Evolutionary conservation across 2,329 filamentous ascomycete genomes (phyloP).

Genomic region (Zarea fungicola): DNA sequence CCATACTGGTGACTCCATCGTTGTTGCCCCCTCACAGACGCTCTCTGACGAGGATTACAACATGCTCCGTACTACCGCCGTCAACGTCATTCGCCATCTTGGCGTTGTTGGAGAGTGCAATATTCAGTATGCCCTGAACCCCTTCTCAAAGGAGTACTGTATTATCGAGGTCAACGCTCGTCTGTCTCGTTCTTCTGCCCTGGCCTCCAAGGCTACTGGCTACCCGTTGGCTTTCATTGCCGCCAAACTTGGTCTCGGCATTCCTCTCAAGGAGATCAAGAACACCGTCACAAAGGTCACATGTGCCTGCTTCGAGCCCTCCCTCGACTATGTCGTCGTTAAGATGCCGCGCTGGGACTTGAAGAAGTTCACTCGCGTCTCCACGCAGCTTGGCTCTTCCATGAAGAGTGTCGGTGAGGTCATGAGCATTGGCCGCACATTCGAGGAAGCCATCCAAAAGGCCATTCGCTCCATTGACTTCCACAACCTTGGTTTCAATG

Average conservation of each 20-base stretch:
- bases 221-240: conserved; percentile 96
- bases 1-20: conserved; percentile 96
- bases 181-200: conserved; percentile 87
- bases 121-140: conserved; percentile 96
- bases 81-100: conserved; percentile 94
- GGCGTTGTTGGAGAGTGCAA: conserved; percentile 98
- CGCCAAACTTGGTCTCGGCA: conserved; percentile 90
- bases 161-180: conserved; percentile 99
- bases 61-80: conserved; percentile 94
- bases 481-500: conserved; percentile 91
- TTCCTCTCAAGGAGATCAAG: conserved; percentile 91
- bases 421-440: conserved; percentile 94
- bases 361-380: conserved; percentile 97
- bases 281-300: conserved; percentile 96
- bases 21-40: conserved; percentile 95
- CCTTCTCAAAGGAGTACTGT: conserved; percentile 92
- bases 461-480: conserved; percentile 94
- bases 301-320: conserved; percentile 96
- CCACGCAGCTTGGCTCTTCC: conserved; percentile 89
- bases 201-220: conserved; percentile 95
- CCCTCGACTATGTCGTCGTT: conserved; percentile 94
- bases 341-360: conserved; percentile 99
- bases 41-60: conserved; percentile 98
- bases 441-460: conserved; percentile 98
- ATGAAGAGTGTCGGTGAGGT: conserved; percentile 99